Evolutionary conservation across 371 early-diverging fungal species (phyloP).

Genomic region (Amoeboaphelidium protococcarum): DNA sequence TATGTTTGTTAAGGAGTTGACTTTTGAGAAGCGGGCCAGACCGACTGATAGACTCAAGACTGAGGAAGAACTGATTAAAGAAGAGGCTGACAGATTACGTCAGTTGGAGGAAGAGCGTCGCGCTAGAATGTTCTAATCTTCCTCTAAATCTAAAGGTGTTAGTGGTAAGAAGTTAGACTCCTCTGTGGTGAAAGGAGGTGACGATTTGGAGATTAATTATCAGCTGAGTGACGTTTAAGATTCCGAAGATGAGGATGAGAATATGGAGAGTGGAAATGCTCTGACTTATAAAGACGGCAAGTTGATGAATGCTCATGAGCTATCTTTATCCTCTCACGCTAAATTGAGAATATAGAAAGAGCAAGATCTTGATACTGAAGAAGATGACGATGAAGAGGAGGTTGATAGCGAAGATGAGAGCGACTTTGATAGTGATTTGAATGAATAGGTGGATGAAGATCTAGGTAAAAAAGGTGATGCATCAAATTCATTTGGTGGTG

Average conservation of each 20-base stretch:
- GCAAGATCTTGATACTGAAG: not conserved
- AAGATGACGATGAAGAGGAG: conserved; percentile 6
- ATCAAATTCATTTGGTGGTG: conserved; percentile 10
- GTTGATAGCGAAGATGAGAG: conserved; percentile 5
- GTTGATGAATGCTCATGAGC: conserved; percentile 6
- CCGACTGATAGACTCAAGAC: conserved; percentile 78
- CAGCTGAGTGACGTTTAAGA: conserved; percentile 3
- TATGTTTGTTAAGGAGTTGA: conserved; percentile 39
- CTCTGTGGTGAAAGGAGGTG: not conserved
- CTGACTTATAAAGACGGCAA: conserved; percentile 14
- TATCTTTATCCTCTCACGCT: too few species aligned
- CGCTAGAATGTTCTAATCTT: not conserved
- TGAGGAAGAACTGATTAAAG: conserved; percentile 67
- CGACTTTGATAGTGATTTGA: not conserved
- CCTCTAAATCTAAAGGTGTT: not conserved
- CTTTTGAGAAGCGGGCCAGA: conserved; percentile 47
- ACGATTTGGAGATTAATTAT: not conserved
- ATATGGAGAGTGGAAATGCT: conserved; percentile 3
- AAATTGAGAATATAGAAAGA: too few species aligned
- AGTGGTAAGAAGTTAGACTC: not conserved
- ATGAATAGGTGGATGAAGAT: conserved; percentile 18
- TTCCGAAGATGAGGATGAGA: conserved; percentile 24
- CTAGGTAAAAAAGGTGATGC: conserved; percentile 11
- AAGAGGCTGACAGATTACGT: conserved; percentile 44
- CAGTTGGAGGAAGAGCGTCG: not conserved